phyloP scores from a whole-genome alignment of 2,329 filamentous ascomycete species.

The Penicillium janthinellum region DNA sequence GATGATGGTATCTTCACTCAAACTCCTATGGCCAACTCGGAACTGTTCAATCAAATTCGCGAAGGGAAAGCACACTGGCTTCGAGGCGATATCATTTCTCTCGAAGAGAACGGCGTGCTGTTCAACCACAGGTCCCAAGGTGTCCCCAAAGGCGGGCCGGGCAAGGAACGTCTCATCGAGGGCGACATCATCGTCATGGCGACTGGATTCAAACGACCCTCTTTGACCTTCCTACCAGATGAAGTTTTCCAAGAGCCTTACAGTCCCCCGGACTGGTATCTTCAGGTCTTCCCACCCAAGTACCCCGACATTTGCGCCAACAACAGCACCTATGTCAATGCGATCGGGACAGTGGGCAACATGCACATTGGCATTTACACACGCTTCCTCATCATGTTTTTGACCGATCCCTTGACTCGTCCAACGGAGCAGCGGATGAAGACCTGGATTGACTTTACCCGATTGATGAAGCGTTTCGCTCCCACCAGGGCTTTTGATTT shows the following conservation, averaged over 20 bases:
- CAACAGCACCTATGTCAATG: conserved; percentile 81
- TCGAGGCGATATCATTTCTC: conserved; percentile 73
- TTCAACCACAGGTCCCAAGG: conserved; percentile 73
- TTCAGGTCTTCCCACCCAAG: conserved; percentile 78
- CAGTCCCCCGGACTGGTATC: conserved; percentile 80
- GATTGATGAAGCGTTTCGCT: conserved; percentile 66
- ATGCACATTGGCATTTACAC: conserved; percentile 92
- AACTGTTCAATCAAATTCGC: conserved; percentile 75
- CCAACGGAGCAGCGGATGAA: conserved; percentile 76
- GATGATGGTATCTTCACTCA: conserved; percentile 72
- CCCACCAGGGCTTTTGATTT: conserved; percentile 82
- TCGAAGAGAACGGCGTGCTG: conserved; percentile 64
- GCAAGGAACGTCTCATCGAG: conserved; percentile 64
- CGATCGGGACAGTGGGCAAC: conserved; percentile 80
- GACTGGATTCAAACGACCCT: conserved; percentile 76
- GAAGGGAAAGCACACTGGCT: conserved; percentile 74
- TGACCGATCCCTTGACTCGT: conserved; percentile 74
- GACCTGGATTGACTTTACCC: conserved; percentile 83
- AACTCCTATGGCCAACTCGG: conserved; percentile 85
- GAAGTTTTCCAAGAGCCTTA: conserved; percentile 75
- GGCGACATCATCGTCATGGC: conserved; percentile 81
- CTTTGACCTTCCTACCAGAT: conserved; percentile 70
- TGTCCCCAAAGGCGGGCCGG: conserved; percentile 75
- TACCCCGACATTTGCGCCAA: conserved; percentile 76
- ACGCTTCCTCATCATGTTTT: conserved; percentile 80